Evolutionary conservation across 768 basidiomycete species (phyloP), one percentile per base, ranked within the genome.

Genomic region (Termitomyces sp.): DNA sequence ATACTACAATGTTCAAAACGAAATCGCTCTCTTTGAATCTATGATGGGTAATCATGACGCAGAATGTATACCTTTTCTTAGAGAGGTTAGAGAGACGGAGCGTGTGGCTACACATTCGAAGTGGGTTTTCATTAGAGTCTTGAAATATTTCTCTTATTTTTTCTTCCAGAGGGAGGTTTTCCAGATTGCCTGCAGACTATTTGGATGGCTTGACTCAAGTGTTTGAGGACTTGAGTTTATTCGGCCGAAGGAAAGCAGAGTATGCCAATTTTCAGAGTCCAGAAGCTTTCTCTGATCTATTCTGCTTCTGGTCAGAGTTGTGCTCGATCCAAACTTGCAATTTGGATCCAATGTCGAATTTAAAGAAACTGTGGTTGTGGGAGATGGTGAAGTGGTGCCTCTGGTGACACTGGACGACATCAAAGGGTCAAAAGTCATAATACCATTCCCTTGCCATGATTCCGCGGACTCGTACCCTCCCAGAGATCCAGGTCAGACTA

Each of bases 221-320:
- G 17, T 35, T 57, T 19, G 56, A 48, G 26, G 31, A 30, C 9
- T 26, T 42, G 30, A 57, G 51, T 53, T 31, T 57, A n/a, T 53
- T 57, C 30, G 30, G 51, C 3, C 50, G 56, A 28, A 53, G 46
- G 38, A 57, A 52, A 35, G 56, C n/a, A 48, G 46, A 57, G 56
- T 57, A 57, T 28, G 56, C 30, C 28, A 12, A 38, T n/a, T 14
- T 23, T 14, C 19, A 41, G 10, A 8, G 10, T 38, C 41, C 28
- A 48, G 28, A 48, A n/a, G 5, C 43, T 35, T 28, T 15, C 21
- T 19, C 30, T 41, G n/a, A 52, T 19, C 1, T 7, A n/a, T 1
- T 47, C n/a, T 51, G 8, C 30, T 31, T 48, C 8, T 46, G 19
- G 23, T n/a, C 23, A 57, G 56, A 37, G 51, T 57, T 21, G 15